A percentile compares a stretch with the other conserved stretches of the same genome.
Evolutionary conservation across 805 yeast species (phyloP).

Genomic region (Scheffersomyces ergatensis): DNA sequence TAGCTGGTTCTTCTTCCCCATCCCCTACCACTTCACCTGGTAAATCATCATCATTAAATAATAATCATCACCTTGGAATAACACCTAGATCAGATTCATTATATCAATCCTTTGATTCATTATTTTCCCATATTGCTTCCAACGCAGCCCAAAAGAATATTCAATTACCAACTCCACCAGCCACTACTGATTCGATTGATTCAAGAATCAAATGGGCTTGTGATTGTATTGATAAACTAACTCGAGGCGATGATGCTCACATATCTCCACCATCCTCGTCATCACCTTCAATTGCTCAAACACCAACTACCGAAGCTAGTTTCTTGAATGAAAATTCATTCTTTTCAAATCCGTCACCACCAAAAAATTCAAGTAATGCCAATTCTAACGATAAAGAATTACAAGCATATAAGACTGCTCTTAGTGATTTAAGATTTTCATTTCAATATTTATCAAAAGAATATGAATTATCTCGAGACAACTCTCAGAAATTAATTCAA

Average conservation of each 20-base stretch:
- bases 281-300: not conserved
- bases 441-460: slow-evolving; percentile 68
- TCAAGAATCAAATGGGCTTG: slow-evolving; percentile 34
- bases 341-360: slow-evolving; percentile 23
- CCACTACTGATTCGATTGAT: slow-evolving; percentile 17
- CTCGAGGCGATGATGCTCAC: not conserved
- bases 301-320: not conserved
- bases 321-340: slow-evolving; percentile 24
- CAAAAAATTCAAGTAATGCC: slow-evolving; percentile 5
- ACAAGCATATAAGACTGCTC: slow-evolving; percentile 51
- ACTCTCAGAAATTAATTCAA: slow-evolving; percentile 51
- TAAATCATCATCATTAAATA: slow-evolving; percentile 4
- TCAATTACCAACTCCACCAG: slow-evolving; percentile 33
- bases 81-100: not conserved
- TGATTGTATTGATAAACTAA: slow-evolving; percentile 31
- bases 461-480: slow-evolving; percentile 62
- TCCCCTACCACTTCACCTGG: not conserved
- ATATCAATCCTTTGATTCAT: slow-evolving; percentile 30
- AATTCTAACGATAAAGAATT: slow-evolving; percentile 16
- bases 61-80: not conserved
- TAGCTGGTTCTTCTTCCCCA: not conserved
- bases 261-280: slow-evolving; percentile 2
- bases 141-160: slow-evolving; percentile 43
- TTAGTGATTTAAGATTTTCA: slow-evolving; percentile 67
- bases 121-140: slow-evolving; percentile 47